Conservation (phyloP, 2,329 filamentous ascomycete species). For the Paracoccidioides lutzii region DNA sequence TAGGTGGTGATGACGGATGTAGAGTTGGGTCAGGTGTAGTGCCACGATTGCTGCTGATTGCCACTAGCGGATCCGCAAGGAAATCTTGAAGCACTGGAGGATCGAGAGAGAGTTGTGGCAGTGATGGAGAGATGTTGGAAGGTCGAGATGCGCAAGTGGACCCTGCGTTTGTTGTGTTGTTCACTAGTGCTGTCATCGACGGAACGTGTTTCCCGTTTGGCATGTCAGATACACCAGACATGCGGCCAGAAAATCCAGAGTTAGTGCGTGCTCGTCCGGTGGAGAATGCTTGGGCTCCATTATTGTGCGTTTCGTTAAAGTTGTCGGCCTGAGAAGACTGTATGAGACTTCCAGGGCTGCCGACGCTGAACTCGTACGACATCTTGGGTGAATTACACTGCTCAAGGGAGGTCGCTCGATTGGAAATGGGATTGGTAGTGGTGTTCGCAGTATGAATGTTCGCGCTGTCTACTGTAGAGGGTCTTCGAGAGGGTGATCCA, state of each 20-base stretch:
- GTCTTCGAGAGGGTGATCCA: slow-evolving; percentile 32
- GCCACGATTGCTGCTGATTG: slow-evolving; percentile 10
- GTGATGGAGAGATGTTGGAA: slow-evolving; percentile 22
- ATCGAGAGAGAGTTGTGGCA: slow-evolving; percentile 34
- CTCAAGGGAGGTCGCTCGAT: slow-evolving; percentile 48
- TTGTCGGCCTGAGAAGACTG: slow-evolving; percentile 41
- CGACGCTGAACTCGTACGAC: slow-evolving; percentile 54
- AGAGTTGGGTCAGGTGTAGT: slow-evolving; percentile 18
- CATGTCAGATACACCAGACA: slow-evolving; percentile 44
- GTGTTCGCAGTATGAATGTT: slow-evolving; percentile 19
- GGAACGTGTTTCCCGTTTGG: slow-evolving; percentile 39
- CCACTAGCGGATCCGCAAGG: slow-evolving; percentile 20
- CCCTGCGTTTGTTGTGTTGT: slow-evolving; percentile 13
- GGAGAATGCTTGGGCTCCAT: slow-evolving; percentile 12
- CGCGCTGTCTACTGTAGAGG: slow-evolving; percentile 39
- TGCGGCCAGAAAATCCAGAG: slow-evolving; percentile 39
- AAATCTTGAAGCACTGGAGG: slow-evolving; percentile 32
- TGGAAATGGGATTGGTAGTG: slow-evolving; percentile 20
- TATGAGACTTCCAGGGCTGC: slow-evolving; percentile 46
- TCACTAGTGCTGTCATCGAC: slow-evolving; percentile 35
- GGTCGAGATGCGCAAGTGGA: slow-evolving; percentile 26
- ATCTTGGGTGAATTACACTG: slow-evolving; percentile 49
- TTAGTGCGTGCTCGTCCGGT: slow-evolving; percentile 41
- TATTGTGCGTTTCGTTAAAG: slow-evolving; percentile 15
- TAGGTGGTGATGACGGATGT: slow-evolving; percentile 26